phyloP scores from a whole-genome alignment of 1,284 basidiomycete genomes.

The Boletus mariae region DNA sequence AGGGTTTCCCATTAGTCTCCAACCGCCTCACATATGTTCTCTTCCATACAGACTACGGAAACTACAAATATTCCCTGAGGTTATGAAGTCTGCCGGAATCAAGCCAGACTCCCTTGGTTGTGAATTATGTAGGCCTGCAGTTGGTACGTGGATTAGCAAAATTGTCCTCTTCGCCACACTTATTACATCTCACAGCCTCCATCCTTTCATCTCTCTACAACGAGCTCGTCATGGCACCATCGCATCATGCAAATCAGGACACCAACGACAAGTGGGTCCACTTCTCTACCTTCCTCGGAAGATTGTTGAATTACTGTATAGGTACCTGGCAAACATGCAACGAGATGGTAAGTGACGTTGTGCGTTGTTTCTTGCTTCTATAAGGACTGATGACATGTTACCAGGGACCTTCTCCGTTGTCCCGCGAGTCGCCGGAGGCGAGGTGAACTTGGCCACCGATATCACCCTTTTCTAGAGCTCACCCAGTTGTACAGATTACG shows the following conservation, averaged over 20 bases:
- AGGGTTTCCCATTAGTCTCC: conserved; percentile 3
- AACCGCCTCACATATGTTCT: background rate
- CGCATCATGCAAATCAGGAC: conserved; percentile 69
- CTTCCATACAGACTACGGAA: conserved; percentile 49
- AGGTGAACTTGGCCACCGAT: conserved; percentile 30
- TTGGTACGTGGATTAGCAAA: conserved; percentile 36
- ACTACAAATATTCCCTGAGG: conserved; percentile 52
- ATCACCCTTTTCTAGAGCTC: background rate
- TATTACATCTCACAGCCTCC: conserved; percentile 12
- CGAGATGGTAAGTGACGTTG: conserved; percentile 48
- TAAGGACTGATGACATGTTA: background rate
- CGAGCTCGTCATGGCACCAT: conserved; percentile 63
- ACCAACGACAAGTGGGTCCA: conserved; percentile 50
- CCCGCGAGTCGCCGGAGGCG: conserved; percentile 66
- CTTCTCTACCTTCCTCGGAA: background rate
- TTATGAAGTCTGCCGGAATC: conserved; percentile 53
- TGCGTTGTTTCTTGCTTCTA: background rate
- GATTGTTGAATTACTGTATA: conserved; percentile 5
- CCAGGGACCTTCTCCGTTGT: conserved; percentile 69
- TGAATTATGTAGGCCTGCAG: conserved; percentile 70
- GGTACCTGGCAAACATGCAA: conserved; percentile 74
- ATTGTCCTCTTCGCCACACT: background rate
- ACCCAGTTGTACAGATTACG: conserved; percentile 41
- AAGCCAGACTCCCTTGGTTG: conserved; percentile 58
- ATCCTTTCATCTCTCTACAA: conserved; percentile 71